These are phyloP conservation scores for Ascochyta rabiei DNA, from an alignment of 2,329 filamentous ascomycete species.

Conservation along the genomic window DNA sequence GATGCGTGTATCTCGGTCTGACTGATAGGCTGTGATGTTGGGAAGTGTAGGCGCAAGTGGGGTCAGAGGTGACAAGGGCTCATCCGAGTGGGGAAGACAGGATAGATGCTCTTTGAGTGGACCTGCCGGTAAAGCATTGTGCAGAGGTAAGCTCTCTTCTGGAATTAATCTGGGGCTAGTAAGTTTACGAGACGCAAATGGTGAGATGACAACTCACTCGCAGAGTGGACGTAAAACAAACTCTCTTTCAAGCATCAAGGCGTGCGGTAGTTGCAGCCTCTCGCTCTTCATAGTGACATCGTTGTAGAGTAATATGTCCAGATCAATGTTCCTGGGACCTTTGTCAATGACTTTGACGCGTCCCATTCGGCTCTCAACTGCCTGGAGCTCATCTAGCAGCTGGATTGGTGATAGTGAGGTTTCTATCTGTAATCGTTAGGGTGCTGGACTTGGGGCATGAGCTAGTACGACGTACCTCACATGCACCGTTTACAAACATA, in stretches of 20 bases:
- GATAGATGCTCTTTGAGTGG: constrained; percentile 41
- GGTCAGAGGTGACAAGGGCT: constrained; percentile 48
- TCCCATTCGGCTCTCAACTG: constrained; percentile 80
- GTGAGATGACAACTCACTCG: constrained; percentile 61
- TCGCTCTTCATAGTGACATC: constrained; percentile 68
- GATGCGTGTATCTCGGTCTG: constrained; percentile 64
- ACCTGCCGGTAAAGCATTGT: constrained; percentile 54
- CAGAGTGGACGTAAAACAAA: constrained; percentile 89
- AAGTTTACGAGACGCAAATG: neutral
- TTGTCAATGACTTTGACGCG: constrained; percentile 88
- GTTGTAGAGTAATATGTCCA: constrained; percentile 88
- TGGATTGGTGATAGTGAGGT: constrained; percentile 76
- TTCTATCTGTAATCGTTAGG: constrained; percentile 66
- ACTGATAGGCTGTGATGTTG: constrained; percentile 34
- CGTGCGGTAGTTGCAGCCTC: constrained; percentile 83
- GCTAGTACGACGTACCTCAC: constrained; percentile 68
- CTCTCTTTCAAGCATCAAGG: constrained; percentile 84
- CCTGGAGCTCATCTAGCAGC: constrained; percentile 80
- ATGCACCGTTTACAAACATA: constrained; percentile 88
- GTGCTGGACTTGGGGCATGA: neutral
- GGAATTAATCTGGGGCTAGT: constrained; percentile 35
- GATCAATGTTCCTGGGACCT: constrained; percentile 90
- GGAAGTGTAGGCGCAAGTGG: constrained; percentile 44
- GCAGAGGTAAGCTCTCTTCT: constrained; percentile 46
- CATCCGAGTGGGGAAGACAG: constrained; percentile 43